Base-by-base conservation (phyloP, 179 eudicot species). In the Patellifolia procumbens region DNA sequence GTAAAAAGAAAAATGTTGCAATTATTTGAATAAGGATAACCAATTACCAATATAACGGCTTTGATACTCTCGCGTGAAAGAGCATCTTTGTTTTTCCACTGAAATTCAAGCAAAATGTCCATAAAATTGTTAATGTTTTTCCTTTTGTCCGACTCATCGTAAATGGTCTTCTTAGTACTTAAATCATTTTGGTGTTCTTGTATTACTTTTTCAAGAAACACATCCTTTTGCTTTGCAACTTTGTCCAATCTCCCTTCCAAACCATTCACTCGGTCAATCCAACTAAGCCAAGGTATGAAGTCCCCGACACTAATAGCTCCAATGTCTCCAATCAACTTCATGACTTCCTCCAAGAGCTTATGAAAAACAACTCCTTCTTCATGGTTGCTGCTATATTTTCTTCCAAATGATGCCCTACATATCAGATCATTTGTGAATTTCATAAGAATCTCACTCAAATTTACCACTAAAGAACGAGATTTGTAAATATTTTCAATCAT, bases 211-310 rank as follows among this genome's bases (percentile, higher is more conserved):
- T 81, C 85, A 32, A 74, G 51, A 28, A 84, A 69, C 32, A n/a
- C 56, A 76, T 81, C 87, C 4, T 81, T 20, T 43, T 51, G 81
- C 63, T 63, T 79, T 7, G 68, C 69, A 67, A 76, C 55, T 35
- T 51, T 69, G 16, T 79, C 73, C 13, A 76, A 64, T 63, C 59
- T 75, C 16, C 55, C 58, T 10, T 76, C 78, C 29, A 74, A 26
- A 17, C 85, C 85, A 52, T 64, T 81, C 10, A 84, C 16, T 13
- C 49, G 29, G 68, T 82, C 68, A 13, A 84, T 52, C 87, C 85
- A 84, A 59, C 79, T 43, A 34, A 84, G 35, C 84, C 82, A 84
- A 1, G 87, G 87, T 32, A 84, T 42, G 45, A 52, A 86, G 35
- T 86, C 86, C 24, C 84, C 87, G 0, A 82, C 53, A 48, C 72